These are phyloP conservation scores for Gossypium lobatum DNA, from an alignment of 441 rosid species.

Conservation along the genomic window DNA sequence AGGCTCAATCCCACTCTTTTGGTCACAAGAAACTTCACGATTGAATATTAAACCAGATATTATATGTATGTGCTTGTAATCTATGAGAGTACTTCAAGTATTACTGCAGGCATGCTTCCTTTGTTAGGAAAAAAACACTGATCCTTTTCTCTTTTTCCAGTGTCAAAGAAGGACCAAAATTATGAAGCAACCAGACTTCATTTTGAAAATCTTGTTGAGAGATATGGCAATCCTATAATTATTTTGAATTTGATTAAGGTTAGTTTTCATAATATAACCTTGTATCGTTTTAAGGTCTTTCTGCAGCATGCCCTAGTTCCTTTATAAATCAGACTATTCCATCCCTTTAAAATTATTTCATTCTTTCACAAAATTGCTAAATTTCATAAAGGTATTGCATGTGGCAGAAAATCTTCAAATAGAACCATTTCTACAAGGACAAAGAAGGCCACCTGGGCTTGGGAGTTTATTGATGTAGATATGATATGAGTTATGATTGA, in stretches of 20 bases:
- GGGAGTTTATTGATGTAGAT: not conserved
- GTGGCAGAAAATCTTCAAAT: slow-evolving; percentile 1
- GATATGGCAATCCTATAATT: slow-evolving; percentile 95
- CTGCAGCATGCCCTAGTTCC: not conserved
- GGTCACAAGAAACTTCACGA: slow-evolving; percentile 99
- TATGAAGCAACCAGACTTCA: slow-evolving; percentile 94
- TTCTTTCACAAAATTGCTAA: not conserved
- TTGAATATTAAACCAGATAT: slow-evolving; percentile 95
- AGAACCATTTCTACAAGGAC: slow-evolving; percentile 1
- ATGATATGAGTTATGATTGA: not conserved
- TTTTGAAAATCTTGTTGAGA: slow-evolving; percentile 82
- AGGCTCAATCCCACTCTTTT: slow-evolving; percentile 95
- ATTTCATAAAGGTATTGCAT: slow-evolving; percentile 12
- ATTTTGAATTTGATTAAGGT: slow-evolving; percentile 94
- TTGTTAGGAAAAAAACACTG: not conserved
- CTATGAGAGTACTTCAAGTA: slow-evolving; percentile 8
- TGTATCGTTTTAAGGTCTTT: not conserved
- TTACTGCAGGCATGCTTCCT: slow-evolving; percentile 4
- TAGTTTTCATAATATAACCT: slow-evolving; percentile 22
- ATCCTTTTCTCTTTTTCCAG: slow-evolving; percentile 27
- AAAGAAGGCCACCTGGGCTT: not conserved
- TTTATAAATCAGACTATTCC: not conserved
- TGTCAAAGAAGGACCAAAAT: slow-evolving; percentile 81
- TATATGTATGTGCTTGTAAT: slow-evolving; percentile 49
- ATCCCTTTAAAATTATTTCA: not conserved